Base-by-base conservation (phyloP, 2,329 filamentous ascomycete species). In the Alternaria triticina region DNA sequence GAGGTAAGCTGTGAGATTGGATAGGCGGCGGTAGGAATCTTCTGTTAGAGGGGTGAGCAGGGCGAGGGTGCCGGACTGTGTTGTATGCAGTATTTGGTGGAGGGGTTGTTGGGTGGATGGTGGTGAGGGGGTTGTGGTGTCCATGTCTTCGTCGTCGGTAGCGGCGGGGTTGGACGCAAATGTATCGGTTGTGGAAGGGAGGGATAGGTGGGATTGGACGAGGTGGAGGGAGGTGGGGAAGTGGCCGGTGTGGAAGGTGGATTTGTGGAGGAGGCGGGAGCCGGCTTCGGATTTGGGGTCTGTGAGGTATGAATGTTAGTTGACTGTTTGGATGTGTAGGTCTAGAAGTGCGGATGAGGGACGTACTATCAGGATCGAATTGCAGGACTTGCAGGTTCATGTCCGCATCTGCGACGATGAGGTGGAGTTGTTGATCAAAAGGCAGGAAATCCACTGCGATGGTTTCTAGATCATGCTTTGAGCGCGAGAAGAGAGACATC, bases 281-380 rank as follows among this genome's bases (percentile, higher is more conserved):
- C 96, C 96, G 61, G 95, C 92, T 33, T 97, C 88, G 7, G 94
- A 96, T 83, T 97, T 96, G 15, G 95, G 95, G 76, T 98, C 94
- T 97, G 70, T 59, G 4, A 11, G 10, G n/a, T n/a, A 3, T 10
- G 5, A 8, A 28, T 28, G 54, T 68, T 64, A 59, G 56, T 27
- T n/a, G 54, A 25, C 12, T 44, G 13, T 33, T 13, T 23, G 30
- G 47, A 11, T 57, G 43, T 8, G 6, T 15, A 15, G 2, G 30
- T 9, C 1, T 36, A 36, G 33, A 9, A 3, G 33, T n/a, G 9
- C 22, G 12, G 54, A 27, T 45, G 30, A 49, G 12, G 47, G 36
- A 23, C 49, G 11, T 85, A 96, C 93, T 91, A 76, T 98, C 95
- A 1, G 96, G 96, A 74, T 98, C 94, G 74, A 96, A 99, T 80